These are phyloP conservation scores for Purpureocillium takamizusanense DNA, from an alignment of 2,329 filamentous ascomycete genomes.

Conservation along the genomic window DNA sequence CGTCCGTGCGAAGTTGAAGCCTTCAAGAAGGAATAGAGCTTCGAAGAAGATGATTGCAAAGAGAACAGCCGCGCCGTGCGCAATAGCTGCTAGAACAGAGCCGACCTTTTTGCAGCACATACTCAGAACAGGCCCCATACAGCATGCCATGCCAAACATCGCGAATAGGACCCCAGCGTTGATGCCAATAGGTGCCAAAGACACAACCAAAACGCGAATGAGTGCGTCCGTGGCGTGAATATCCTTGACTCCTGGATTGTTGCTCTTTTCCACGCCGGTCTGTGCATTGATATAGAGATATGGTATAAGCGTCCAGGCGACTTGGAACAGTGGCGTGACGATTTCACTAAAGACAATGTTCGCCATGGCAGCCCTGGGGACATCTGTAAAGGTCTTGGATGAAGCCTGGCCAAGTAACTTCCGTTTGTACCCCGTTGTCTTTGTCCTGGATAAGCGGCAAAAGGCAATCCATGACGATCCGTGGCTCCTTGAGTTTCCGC, in stretches of 20 bases:
- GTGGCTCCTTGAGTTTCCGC: conserved; percentile 92
- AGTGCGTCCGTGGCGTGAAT: conserved; percentile 57
- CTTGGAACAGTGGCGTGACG: conserved; percentile 70
- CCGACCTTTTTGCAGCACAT: conserved; percentile 99
- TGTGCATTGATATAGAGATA: conserved; percentile 96
- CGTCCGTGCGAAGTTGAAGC: conserved; percentile 74
- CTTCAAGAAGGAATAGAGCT: conserved; percentile 90
- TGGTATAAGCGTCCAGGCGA: conserved; percentile 76
- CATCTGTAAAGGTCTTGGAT: conserved; percentile 85
- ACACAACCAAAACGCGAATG: conserved; percentile 59
- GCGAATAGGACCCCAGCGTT: conserved; percentile 73
- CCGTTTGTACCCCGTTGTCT: conserved; percentile 96
- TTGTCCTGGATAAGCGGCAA: conserved; percentile 87
- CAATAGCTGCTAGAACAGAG: conserved; percentile 85
- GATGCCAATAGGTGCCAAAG: conserved; percentile 48
- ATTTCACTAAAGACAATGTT: conserved; percentile 54
- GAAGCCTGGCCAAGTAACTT: conserved; percentile 89
- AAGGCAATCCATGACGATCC: conserved; percentile 98
- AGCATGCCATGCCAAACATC: conserved; percentile 93
- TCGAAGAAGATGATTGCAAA: conserved; percentile 81
- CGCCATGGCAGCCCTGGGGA: too few species aligned
- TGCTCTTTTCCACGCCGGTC: conserved; percentile 58
- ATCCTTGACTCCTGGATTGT: conserved; percentile 23
- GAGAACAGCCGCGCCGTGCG: conserved; percentile 80
- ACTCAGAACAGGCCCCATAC: conserved; percentile 87